Base-by-base conservation (phyloP, 208 protist genomes). In the Trypanosoma mega region DNA sequence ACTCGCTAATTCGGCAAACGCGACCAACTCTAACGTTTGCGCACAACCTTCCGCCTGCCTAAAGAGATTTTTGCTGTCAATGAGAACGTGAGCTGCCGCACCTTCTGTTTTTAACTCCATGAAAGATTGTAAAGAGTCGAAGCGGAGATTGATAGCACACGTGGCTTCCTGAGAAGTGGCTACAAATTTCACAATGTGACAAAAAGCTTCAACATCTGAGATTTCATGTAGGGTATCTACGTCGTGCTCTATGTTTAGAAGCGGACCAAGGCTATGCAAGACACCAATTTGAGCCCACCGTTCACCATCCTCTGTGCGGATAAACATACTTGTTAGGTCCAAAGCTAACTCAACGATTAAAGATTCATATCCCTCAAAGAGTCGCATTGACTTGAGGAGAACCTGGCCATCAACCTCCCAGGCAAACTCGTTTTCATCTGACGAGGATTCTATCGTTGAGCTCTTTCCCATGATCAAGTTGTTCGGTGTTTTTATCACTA, bases 251-350 rank as follows among this genome's bases (percentile, higher is more conserved):
- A 92, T 56, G n/a, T 74, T 71, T 4, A 92, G 65, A 44, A 69
- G 59, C 3, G 81, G 85, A 3, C 81, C 79, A 34, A 92, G 74
- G 51, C 87, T 76, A 68, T 87, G 78, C 29, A 87, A 31, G 18
- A 63, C 78, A 14, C 71, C 68, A 5, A 92, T 59, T 70, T 76
- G 72, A 21, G 61, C 60, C 4, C 63, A 59, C 27, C 67, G 62
- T 21, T 80, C 74, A 9, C 56, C 43, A 18, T 48, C 60, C 41
- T 63, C 56, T 49, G 81, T 63, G 47, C 78, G 73, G n/a, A 89
- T 53, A 26, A 81, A 59, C 0, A 82, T 34, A 57, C 48, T 80
- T 16, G 67, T 68, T 2, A 74, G 46, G 41, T 80, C 74, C 20
- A 49, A 64, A 27, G 37, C 31, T 3, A 87, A 50, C 44, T 83